Evolutionary conservation across 1,284 basidiomycete species (phyloP), one percentile per base, ranked within the genome.

Genomic region (Trichosporon asahii): DNA sequence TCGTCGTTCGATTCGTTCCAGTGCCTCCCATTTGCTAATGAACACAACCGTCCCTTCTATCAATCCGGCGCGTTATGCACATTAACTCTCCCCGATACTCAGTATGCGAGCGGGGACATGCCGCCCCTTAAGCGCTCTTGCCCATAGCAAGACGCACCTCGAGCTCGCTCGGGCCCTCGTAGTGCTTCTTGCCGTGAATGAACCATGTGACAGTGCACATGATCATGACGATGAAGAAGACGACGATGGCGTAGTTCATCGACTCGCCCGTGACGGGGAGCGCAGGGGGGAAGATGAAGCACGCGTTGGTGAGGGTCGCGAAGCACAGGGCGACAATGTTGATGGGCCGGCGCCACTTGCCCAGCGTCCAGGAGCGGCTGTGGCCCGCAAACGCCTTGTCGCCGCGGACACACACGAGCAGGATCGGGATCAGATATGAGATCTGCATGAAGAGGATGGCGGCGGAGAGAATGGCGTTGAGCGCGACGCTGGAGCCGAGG

Each of bases 281-380:
- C 14, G 77, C 81, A 7, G 85, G 84, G 3, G 86, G 86, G 82
- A 86, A 86, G 31, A 85, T 72, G 82, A 86, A 86, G 78, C 85
- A 85, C 25, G 86, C 81, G 23, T 80, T 79, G 5, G 85, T 86
- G 46, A 86, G 70, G 18, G 78, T 55, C 2, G 80, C 81, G 71
- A 86, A 86, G 11, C 74, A 66, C 35, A 86, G 73, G 0, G 82
- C 78, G 37, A 79, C 57, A 69, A 84, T 85, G 74, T 81, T 77
- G 68, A 82, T 69, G 0, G 76, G 79, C 0, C 80, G 81, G 31
- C 78, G 71, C 66, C 80, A 69, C 0, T 76, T 76, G 2, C 79
- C 81, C 11, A 82, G 76, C 7, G 73, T 78, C 71, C 80, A 79
- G 0, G 78, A 79, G 79, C 68, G 79, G 74, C 18, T 72, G 75